phyloP scores from a whole-genome alignment of 1,284 basidiomycete genomes.

The Mycena sp. region DNA sequence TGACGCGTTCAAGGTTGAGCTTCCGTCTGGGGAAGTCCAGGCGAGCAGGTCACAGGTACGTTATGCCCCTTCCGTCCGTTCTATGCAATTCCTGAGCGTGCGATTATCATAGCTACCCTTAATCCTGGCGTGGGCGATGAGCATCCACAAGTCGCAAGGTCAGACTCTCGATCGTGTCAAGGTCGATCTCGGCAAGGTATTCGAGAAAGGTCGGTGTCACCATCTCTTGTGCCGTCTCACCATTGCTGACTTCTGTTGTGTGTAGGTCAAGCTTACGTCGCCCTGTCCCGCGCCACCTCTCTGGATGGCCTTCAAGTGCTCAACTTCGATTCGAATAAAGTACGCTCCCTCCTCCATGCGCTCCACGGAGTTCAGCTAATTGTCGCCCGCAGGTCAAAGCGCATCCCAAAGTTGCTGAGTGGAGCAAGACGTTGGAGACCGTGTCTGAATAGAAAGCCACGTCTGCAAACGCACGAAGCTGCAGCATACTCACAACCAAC shows the following conservation, averaged over 20 bases:
- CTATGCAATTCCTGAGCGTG: neutral
- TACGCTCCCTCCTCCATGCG: slow-evolving; percentile 27
- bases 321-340: slow-evolving; percentile 84
- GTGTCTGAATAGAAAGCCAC: slow-evolving; percentile 34
- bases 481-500: too few species aligned
- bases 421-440: slow-evolving; percentile 70
- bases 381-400: slow-evolving; percentile 62
- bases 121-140: slow-evolving; percentile 94
- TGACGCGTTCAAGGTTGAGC: slow-evolving; percentile 87
- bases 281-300: slow-evolving; percentile 93
- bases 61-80: slow-evolving; percentile 13
- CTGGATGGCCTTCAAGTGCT: slow-evolving; percentile 92
- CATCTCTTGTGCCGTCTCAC: slow-evolving; percentile 1
- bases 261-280: slow-evolving; percentile 92
- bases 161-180: slow-evolving; percentile 90
- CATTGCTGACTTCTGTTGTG: slow-evolving; percentile 3
- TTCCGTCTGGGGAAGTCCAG: slow-evolving; percentile 85
- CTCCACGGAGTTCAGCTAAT: neutral
- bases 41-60: slow-evolving; percentile 76
- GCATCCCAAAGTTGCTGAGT: slow-evolving; percentile 74
- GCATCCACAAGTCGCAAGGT: slow-evolving; percentile 95
- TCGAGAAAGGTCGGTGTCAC: slow-evolving; percentile 95
- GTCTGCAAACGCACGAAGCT: too few species aligned
- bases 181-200: slow-evolving; percentile 82
- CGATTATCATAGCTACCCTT: slow-evolving; percentile 70